A percentile compares a stretch with the other conserved stretches of the same genome.
Evolutionary conservation across 305 asterid species (phyloP).

Genomic region (Fraxinus angustifolia): DNA sequence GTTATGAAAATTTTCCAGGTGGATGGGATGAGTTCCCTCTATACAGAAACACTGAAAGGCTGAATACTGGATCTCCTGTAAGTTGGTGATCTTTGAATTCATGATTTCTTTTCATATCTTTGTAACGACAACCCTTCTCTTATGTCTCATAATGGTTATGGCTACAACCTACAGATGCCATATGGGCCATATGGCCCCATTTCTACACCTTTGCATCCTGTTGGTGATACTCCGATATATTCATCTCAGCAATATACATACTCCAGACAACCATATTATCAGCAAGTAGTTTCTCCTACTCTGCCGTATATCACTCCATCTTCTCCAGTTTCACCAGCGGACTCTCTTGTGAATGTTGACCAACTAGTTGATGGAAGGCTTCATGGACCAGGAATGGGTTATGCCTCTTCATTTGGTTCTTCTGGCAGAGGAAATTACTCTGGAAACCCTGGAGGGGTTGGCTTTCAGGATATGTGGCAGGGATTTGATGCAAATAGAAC

Average conservation of each 20-base stretch:
- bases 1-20: constrained; percentile 19
- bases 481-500: constrained; percentile 19
- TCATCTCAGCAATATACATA: constrained; percentile 11
- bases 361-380: constrained; percentile 17
- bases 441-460: constrained; percentile 16
- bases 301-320: not conserved
- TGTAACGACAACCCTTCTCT: constrained; percentile 14
- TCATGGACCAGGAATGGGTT: constrained; percentile 4
- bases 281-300: constrained; percentile 16
- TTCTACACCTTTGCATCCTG: constrained; percentile 8
- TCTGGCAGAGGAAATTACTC: constrained; percentile 20
- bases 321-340: constrained; percentile 7
- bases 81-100: constrained; percentile 10
- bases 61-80: constrained; percentile 18
- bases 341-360: constrained; percentile 7
- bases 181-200: constrained; percentile 16
- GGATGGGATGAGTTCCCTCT: constrained; percentile 19
- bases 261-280: constrained; percentile 10
- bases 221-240: constrained; percentile 13
- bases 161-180: constrained; percentile 15
- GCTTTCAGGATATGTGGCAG: constrained; percentile 20
- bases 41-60: constrained; percentile 10
- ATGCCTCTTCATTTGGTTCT: constrained; percentile 10
- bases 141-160: constrained; percentile 13
- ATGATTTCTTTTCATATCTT: not conserved